Base-by-base conservation (phyloP, 805 yeast species). In the Maudiozyma barnettii region DNA sequence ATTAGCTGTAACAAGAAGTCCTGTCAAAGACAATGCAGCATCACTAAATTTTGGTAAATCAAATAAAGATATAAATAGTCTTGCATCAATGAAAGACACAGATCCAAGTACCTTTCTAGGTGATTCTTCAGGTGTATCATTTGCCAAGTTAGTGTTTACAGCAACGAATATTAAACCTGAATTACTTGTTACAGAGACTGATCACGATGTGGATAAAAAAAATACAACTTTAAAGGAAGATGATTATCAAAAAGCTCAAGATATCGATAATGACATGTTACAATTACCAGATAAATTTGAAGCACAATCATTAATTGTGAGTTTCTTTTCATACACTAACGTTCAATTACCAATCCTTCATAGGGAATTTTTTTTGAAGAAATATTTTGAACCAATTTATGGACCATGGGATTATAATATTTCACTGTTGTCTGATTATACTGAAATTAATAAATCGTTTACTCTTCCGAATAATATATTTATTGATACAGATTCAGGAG, bases 291-390 rank as follows among this genome's bases (percentile, higher is more conserved):
- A 84, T 1, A 86, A 85, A 55, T 68, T 71, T 20, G 75, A 79
- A 30, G 96, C 96, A 0, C 79, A 83, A 56, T 70, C 72, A 44
- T 73, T 84, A 40, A 58, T 88, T 8, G 73, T 78, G 35, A 70
- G 77, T 2, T 88, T 75, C 61, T 90, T 90, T 59, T 78, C 84
- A 19, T 89, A 84, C 56, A 77, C 90, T 14, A 89, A 90, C 60
- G 72, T 95, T 2, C 96, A 88, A 61, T 63, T 86, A 23, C 96
- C 97, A 0, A 73, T 90, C 4, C 65, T 89, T 43, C 96, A 90
- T 61, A 73, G 96, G 29, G 95, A 87, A 56, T 77, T 75, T 53
- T 89, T 88, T 57, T 63, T 90, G 39, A 68, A 69, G 42, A 68
- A 71, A 23, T 80, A 79, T 57, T 89, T 84, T 60, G 77, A 78